phyloP scores from a whole-genome alignment of 2,329 filamentous ascomycete genomes.

The Pestalotiopsis sp. region DNA sequence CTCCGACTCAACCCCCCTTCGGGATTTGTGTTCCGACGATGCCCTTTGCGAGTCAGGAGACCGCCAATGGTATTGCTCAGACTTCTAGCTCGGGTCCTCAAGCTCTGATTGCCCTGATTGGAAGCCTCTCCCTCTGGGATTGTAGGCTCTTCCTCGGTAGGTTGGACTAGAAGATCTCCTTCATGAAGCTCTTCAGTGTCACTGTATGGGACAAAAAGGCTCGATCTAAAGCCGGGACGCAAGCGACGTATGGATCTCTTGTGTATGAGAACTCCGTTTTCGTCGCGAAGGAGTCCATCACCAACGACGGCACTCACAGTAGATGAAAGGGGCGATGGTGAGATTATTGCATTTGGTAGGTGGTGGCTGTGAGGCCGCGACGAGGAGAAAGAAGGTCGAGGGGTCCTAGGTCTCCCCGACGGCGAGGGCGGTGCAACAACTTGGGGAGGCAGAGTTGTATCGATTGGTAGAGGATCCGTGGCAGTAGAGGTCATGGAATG shows the following conservation, averaged over 20 bases:
- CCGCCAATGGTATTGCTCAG: slow-evolving; percentile 41
- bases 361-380: slow-evolving; percentile 39
- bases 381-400: slow-evolving; percentile 32
- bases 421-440: slow-evolving; percentile 24
- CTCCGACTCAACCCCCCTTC: slow-evolving; percentile 20
- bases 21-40: slow-evolving; percentile 28
- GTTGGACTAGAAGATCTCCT: slow-evolving; percentile 24
- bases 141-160: slow-evolving; percentile 21
- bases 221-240: slow-evolving; percentile 54
- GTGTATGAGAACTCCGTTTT: slow-evolving; percentile 40
- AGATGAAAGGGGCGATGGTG: slow-evolving; percentile 61
- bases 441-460: slow-evolving; percentile 20
- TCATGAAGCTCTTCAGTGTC: slow-evolving; percentile 33
- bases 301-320: slow-evolving; percentile 61
- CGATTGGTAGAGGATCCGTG: slow-evolving; percentile 29
- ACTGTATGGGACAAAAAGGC: slow-evolving; percentile 55
- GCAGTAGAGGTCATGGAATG: slow-evolving; percentile 29
- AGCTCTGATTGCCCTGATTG: slow-evolving; percentile 19
- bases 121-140: slow-evolving; percentile 22
- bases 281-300: slow-evolving; percentile 53
- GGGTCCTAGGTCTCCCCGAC: slow-evolving; percentile 31
- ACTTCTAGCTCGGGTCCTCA: slow-evolving; percentile 39
- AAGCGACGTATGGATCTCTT: slow-evolving; percentile 49
- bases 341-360: slow-evolving; percentile 54
- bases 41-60: slow-evolving; percentile 35